Evolutionary conservation across 2,329 filamentous ascomycete species (phyloP).

Genomic region (Fusarium drepaniforme): DNA sequence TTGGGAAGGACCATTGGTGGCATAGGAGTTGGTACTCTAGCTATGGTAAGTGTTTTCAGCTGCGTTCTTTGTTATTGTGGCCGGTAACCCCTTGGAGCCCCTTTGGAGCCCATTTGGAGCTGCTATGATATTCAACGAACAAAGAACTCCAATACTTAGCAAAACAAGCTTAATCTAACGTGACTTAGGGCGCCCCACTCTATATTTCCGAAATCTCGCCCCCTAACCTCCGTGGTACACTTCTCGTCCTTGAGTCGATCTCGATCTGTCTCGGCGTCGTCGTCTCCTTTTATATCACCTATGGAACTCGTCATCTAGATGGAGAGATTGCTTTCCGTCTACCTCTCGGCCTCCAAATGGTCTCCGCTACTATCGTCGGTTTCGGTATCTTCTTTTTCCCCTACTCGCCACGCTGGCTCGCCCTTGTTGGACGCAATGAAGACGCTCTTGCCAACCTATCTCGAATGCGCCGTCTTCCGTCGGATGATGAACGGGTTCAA

Average conservation of each 20-base stretch:
- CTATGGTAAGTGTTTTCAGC: neutral
- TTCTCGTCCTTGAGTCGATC: neutral
- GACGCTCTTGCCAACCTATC: conserved; percentile 70
- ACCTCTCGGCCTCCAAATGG: conserved; percentile 54
- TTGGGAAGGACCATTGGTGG: neutral
- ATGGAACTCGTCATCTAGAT: conserved; percentile 16
- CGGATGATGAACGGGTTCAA: conserved; percentile 68
- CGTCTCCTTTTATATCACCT: neutral
- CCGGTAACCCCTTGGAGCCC: too few relatives aligned
- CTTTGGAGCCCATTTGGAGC: too few relatives aligned
- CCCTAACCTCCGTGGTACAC: neutral
- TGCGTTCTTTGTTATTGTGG: too few relatives aligned
- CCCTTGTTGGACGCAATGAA: conserved; percentile 73
- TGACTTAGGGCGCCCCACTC: neutral
- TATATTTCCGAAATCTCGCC: neutral
- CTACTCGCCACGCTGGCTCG: conserved; percentile 77
- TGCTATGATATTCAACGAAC: too few relatives aligned
- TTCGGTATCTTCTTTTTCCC: conserved; percentile 71
- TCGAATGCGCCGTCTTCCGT: conserved; percentile 66
- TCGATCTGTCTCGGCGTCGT: neutral
- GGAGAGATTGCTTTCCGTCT: conserved; percentile 52
- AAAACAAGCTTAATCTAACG: neutral
- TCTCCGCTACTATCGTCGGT: conserved; percentile 65
- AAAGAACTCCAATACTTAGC: neutral
- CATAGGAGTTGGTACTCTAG: neutral